Percentiles rank a stretch among this genome's conserved stretches.
Evolutionary conservation across 225 moss, liverwort and hornwort species (phyloP).

Genomic region (Neckera pumila): DNA sequence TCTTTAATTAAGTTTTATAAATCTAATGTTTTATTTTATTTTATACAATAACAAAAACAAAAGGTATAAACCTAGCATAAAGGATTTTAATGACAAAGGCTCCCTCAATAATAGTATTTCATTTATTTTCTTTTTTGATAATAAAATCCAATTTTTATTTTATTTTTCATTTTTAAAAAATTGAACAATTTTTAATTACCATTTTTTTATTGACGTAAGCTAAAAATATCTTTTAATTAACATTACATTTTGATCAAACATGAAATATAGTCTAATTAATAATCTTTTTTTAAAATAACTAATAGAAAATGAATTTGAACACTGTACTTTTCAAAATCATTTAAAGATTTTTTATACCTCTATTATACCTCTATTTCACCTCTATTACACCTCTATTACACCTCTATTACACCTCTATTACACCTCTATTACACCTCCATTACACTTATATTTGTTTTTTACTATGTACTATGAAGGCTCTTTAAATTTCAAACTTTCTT

Average conservation of each 20-base stretch:
- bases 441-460: not conserved
- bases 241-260: not conserved
- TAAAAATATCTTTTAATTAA: too few relatives aligned
- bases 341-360: not conserved
- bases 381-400: too few relatives aligned
- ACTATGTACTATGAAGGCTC: too few relatives aligned
- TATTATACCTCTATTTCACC: not conserved
- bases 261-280: not conserved
- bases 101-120: not conserved
- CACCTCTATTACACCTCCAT: too few relatives aligned
- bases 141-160: not conserved
- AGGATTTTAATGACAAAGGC: not conserved
- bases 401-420: too few relatives aligned
- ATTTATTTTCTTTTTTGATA: not conserved
- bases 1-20: not conserved
- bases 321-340: not conserved
- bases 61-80: not conserved
- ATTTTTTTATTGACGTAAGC: not conserved
- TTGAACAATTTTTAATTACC: not conserved
- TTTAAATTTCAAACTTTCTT: not conserved
- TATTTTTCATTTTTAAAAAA: too few relatives aligned
- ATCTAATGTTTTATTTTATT: not conserved
- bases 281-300: not conserved
- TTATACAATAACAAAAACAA: not conserved
- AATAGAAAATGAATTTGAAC: not conserved